Evolutionary conservation across 164 flowering plant species (phyloP).

Genomic region (Houttuynia cordata): DNA sequence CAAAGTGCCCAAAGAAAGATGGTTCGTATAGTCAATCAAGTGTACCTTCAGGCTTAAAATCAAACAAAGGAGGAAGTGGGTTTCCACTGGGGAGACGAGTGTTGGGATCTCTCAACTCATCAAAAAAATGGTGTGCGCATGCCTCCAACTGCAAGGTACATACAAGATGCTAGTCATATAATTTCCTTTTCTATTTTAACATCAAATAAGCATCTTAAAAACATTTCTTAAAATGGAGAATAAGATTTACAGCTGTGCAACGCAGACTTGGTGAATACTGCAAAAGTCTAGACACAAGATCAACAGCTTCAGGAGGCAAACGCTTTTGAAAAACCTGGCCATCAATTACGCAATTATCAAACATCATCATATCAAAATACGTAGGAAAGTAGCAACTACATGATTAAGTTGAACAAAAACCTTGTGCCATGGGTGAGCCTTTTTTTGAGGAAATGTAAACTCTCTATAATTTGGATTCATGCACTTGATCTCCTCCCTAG

Average conservation of each 20-base stretch:
- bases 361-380: not conserved
- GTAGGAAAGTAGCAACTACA: not conserved
- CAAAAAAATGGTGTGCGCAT: conserved; percentile 84
- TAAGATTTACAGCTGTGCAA: conserved; percentile 71
- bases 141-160: conserved; percentile 67
- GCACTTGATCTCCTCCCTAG: conserved; percentile 94
- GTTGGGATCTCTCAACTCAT: conserved; percentile 71
- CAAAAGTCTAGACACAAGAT: conserved; percentile 90
- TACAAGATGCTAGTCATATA: not conserved
- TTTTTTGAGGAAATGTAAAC: conserved; percentile 89
- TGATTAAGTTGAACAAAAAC: conserved; percentile 19
- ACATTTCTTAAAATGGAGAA: not conserved
- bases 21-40: not conserved
- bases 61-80: conserved; percentile 68
- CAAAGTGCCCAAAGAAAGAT: too few species aligned
- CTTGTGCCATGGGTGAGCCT: conserved; percentile 99
- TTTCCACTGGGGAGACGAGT: conserved; percentile 64
- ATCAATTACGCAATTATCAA: not conserved
- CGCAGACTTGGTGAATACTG: conserved; percentile 91
- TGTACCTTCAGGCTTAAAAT: conserved; percentile 88
- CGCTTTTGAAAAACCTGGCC: conserved; percentile 70
- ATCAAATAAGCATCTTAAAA: not conserved
- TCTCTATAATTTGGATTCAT: conserved; percentile 96
- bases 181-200: not conserved
- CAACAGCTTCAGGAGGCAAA: conserved; percentile 91